phyloP scores from a whole-genome alignment of 371 early-diverging fungal species.

The Saksenaea oblongispora region DNA sequence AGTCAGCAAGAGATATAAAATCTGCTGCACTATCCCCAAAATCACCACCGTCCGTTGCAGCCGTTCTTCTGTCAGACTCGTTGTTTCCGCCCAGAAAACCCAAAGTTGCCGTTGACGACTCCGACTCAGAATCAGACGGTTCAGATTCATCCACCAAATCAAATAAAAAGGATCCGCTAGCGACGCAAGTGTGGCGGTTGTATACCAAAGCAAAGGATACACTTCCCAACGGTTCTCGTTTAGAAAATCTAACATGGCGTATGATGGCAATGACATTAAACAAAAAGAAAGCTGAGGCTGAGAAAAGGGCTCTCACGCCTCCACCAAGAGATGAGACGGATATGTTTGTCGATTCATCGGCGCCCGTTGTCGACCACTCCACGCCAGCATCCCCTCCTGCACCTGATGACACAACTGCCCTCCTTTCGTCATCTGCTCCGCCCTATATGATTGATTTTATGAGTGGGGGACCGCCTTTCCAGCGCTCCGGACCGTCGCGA shows the following conservation, averaged over 20 bases:
- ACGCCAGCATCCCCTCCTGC: conserved; percentile 26
- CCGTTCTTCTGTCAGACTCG: conserved; percentile 27
- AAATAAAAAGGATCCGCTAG: conserved; percentile 52
- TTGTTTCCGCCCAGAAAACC: conserved; percentile 36
- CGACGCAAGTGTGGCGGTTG: conserved; percentile 62
- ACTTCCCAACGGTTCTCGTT: conserved; percentile 58
- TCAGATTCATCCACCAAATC: conserved; percentile 20
- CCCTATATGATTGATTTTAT: conserved; percentile 35
- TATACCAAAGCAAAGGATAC: conserved; percentile 66
- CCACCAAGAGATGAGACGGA: conserved; percentile 13
- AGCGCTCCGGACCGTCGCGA: conserved; percentile 6
- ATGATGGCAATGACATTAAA: conserved; percentile 62
- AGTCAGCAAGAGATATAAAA: conserved; percentile 2
- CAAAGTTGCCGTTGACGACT: conserved; percentile 31
- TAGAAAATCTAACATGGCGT: conserved; percentile 74
- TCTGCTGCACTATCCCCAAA: conserved; percentile 19
- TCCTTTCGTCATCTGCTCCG: conserved; percentile 37
- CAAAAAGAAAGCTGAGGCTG: conserved; percentile 41
- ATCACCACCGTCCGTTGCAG: conserved; percentile 30
- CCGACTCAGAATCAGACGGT: conserved; percentile 43
- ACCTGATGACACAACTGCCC: conserved; percentile 35
- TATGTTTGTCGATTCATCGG: conserved; percentile 18
- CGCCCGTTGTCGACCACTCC: conserved; percentile 2
- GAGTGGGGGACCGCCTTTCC: conserved; percentile 19
- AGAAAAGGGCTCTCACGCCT: conserved; percentile 6